Evolutionary conservation across 495 filamentous ascomycete species (phyloP).

Genomic region (Cercophora scortea): DNA sequence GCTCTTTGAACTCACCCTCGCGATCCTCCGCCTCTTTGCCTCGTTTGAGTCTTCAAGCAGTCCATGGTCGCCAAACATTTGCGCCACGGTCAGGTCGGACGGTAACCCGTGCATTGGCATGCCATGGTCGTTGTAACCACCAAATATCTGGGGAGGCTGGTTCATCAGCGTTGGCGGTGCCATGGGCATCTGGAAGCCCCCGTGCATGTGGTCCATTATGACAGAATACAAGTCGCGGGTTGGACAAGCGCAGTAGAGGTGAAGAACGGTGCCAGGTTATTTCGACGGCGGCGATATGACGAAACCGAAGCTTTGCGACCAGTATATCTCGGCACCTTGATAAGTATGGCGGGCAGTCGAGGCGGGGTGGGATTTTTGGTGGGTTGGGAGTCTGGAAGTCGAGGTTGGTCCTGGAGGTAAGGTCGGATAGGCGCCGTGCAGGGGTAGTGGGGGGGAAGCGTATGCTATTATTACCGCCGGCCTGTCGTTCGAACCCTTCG

Average conservation of each 20-base stretch:
- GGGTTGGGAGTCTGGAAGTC: not conserved
- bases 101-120: slow-evolving; percentile 45
- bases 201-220: slow-evolving; percentile 41
- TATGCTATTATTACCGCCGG: slow-evolving; percentile 22
- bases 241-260: too few relatives aligned
- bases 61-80: slow-evolving; percentile 52
- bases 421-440: slow-evolving; percentile 10
- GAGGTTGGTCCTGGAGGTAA: not conserved
- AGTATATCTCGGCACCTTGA: not conserved
- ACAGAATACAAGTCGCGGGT: not conserved
- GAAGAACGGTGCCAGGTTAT: too few relatives aligned
- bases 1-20: slow-evolving; percentile 54
- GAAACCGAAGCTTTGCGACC: not conserved
- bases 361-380: not conserved
- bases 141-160: slow-evolving; percentile 64
- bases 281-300: not conserved
- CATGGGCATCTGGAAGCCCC: slow-evolving; percentile 44
- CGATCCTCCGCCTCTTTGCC: slow-evolving; percentile 87
- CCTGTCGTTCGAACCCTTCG: slow-evolving; percentile 2
- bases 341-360: not conserved
- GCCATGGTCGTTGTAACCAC: slow-evolving; percentile 51
- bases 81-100: slow-evolving; percentile 46
- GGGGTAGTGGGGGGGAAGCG: not conserved
- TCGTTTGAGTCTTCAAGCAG: slow-evolving; percentile 66
- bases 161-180: slow-evolving; percentile 52